Base-by-base conservation (phyloP, 305 asterid species). In the Fraxinus paxiana region DNA sequence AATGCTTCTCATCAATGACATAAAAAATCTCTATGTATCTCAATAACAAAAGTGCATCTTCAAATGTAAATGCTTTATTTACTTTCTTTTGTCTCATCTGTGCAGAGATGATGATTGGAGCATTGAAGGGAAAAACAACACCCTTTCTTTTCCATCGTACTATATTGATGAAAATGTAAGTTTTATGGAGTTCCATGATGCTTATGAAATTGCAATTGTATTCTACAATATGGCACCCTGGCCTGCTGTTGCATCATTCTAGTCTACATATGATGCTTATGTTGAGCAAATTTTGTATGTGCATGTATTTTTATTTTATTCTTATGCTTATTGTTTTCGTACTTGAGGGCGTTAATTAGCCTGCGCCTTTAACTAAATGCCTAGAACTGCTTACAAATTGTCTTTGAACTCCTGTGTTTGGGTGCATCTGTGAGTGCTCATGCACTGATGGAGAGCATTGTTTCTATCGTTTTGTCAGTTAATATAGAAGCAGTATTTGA, bases 121-220 rank as follows among this genome's bases (percentile, higher is more conserved):
- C 86, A 80, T 94, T 61, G 99, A 96, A 84, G 99, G 92, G 85
- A 86, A 90, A 81, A 90, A 84, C 82, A 95, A 91, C 85, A 87
- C 92, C 24, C 92, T 94, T 81, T 92, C 99, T 83, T 96, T 96
- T 86, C 99, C 99, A 26, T 92, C 98, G 75, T 94, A 96, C 89
- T 96, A 94, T 88, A 96, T 96, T 80, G 99, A 96, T 80, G 99
- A 96, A 91, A 92, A 90, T 92, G 99, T 96, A 91, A 92, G 98
- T 87, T 31, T 79, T 81, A 41, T 77, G 61, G 75, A 70, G 70
- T 73, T 79, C 72, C 81, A 34, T 51, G 67, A 54, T 83, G 76
- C 61, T 51, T 74, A 75, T 80, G 56, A 65, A 22, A 30, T 70
- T 31, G 74, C 63, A 59, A 37, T 26, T 73, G 37, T 76, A 22